Percentiles rank a stretch among this genome's conserved stretches.
Evolutionary conservation across 179 eudicot genomes (phyloP).

Genomic region (Silene vulgaris): DNA sequence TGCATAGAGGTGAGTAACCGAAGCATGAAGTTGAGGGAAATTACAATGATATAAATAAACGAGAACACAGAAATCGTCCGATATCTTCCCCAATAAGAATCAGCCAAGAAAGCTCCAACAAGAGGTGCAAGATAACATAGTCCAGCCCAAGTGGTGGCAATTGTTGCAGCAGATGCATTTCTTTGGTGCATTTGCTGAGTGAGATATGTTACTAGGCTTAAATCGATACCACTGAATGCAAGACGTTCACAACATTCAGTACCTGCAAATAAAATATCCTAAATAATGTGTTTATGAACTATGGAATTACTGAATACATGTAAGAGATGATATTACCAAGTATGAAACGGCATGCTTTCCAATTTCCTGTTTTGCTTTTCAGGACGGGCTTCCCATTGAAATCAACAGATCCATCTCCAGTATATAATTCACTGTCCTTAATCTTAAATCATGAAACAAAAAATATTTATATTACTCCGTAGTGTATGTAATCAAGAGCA

Average conservation of each 20-base stretch:
- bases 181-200: constrained; percentile 18
- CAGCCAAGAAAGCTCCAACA: constrained; percentile 21
- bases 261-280: not conserved
- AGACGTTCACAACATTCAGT: constrained; percentile 19
- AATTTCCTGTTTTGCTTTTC: constrained; percentile 18
- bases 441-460: constrained; percentile 7
- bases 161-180: constrained; percentile 23
- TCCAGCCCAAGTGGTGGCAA: constrained; percentile 13
- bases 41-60: constrained; percentile 10
- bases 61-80: constrained; percentile 13
- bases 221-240: constrained; percentile 18
- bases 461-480: not conserved
- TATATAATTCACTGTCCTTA: constrained; percentile 12
- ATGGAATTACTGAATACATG: too few species aligned
- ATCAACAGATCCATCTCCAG: constrained; percentile 22
- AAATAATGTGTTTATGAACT: too few species aligned
- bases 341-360: constrained; percentile 15
- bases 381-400: constrained; percentile 10
- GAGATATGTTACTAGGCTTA: constrained; percentile 14
- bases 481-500: not conserved
- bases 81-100: constrained; percentile 21
- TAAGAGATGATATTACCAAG: constrained; percentile 11
- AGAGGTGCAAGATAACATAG: constrained; percentile 22
- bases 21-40: not conserved
- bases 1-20: not conserved